Percentiles rank a stretch among this genome's conserved stretches.
Conservation (phyloP, 1,284 basidiomycete species). For the Papiliotrema laurentii region DNA sequence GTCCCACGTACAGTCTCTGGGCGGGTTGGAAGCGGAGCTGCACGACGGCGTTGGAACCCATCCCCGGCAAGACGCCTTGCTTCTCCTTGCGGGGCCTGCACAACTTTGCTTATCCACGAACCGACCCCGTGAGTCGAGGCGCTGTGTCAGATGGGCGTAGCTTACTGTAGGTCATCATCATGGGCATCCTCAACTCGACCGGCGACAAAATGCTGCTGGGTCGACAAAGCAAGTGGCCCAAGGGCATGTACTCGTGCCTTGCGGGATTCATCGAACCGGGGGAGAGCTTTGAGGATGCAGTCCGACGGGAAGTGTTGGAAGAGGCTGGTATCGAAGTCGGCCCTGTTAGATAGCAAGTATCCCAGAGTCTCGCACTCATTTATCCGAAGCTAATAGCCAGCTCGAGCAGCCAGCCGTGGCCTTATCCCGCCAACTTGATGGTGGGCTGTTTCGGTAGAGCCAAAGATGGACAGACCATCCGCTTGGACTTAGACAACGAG, state of each 20-base stretch:
- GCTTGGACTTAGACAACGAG: conserved; percentile 90
- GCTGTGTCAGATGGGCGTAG: not conserved
- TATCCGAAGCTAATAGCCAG: conserved; percentile 12
- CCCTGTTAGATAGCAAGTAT: conserved; percentile 71
- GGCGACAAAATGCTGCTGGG: conserved; percentile 82
- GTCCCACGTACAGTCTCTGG: conserved; percentile 80
- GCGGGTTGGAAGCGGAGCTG: conserved; percentile 93
- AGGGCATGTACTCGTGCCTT: conserved; percentile 70
- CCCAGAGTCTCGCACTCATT: not conserved
- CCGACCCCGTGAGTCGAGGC: conserved; percentile 56
- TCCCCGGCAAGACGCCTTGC: conserved; percentile 32
- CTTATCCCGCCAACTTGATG: conserved; percentile 86
- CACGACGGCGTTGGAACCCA: conserved; percentile 53
- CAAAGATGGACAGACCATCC: conserved; percentile 67
- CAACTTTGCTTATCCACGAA: conserved; percentile 83
- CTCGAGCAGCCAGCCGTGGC: conserved; percentile 54
- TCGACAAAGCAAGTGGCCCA: conserved; percentile 56
- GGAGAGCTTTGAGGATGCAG: conserved; percentile 93
- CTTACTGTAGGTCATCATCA: conserved; percentile 68
- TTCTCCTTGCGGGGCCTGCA: conserved; percentile 68
- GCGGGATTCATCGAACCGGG: conserved; percentile 90
- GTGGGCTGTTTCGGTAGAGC: conserved; percentile 73
- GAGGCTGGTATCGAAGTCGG: conserved; percentile 85
- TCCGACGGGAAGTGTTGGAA: conserved; percentile 88
- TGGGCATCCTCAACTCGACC: conserved; percentile 73